phyloP scores from a whole-genome alignment of 805 yeast species.

The Lipomyces mesembrius region DNA sequence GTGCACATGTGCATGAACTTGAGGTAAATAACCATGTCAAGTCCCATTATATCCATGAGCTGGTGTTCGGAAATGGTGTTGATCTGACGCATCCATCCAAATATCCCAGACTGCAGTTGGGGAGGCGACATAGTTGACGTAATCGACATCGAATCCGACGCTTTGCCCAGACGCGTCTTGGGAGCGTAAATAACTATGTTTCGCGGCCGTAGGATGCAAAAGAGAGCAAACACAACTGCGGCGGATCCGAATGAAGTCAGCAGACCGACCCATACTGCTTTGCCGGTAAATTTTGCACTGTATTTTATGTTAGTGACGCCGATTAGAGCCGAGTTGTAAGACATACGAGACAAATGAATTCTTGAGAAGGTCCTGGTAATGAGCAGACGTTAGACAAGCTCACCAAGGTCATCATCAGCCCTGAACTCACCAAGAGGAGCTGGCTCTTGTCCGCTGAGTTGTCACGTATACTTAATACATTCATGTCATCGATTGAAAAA shows the following conservation, averaged over 20 bases:
- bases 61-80: conserved; percentile 39
- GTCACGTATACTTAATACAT: not conserved
- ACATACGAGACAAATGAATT: conserved; percentile 29
- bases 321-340: not conserved
- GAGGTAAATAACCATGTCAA: conserved; percentile 47
- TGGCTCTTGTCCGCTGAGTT: conserved; percentile 19
- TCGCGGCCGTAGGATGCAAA: conserved; percentile 44
- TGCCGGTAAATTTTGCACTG: conserved; percentile 40
- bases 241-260: conserved; percentile 46
- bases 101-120: conserved; percentile 29
- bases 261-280: conserved; percentile 48
- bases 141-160: conserved; percentile 9
- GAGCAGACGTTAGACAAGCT: not conserved
- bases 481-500: not conserved
- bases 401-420: too few species aligned
- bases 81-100: conserved; percentile 41
- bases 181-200: conserved; percentile 46
- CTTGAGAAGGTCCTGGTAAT: conserved; percentile 22
- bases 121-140: conserved; percentile 34
- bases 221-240: conserved; percentile 37
- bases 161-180: conserved; percentile 25
- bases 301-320: not conserved
- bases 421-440: conserved; percentile 19
- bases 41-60: conserved; percentile 43
- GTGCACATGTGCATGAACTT: conserved; percentile 45